Evolutionary conservation across 306 rosid species (phyloP).

Genomic region (Dryas octopetala): DNA sequence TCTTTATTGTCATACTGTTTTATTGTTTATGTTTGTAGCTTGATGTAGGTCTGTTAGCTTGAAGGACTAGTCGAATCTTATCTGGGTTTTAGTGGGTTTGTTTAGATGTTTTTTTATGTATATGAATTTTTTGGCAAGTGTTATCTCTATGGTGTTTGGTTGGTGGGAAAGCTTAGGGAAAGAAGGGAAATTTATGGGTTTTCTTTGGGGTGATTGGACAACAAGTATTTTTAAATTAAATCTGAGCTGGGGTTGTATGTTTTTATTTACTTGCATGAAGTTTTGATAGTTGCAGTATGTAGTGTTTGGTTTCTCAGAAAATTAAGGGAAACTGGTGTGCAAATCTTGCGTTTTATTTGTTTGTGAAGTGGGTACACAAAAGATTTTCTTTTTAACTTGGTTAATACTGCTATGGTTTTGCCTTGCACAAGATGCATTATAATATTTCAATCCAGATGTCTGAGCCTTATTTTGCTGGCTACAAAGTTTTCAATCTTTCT

Average conservation of each 20-base stretch:
- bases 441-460: neutral
- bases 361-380: neutral
- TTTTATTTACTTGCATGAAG: neutral
- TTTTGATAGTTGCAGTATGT: neutral
- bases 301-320: neutral
- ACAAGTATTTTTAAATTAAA: neutral
- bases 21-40: neutral
- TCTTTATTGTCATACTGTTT: neutral
- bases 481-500: neutral
- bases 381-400: neutral
- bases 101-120: neutral
- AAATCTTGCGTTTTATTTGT: neutral
- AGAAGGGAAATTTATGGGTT: neutral
- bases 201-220: neutral
- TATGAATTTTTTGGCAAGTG: neutral
- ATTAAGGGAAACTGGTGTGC: no score
- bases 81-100: conserved; percentile 17
- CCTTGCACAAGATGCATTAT: neutral
- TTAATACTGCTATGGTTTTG: neutral
- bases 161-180: neutral
- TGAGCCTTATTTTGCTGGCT: neutral
- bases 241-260: neutral
- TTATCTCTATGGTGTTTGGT: conserved; percentile 9
- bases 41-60: neutral
- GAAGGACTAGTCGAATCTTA: neutral